Evolutionary conservation across 2,329 filamentous ascomycete genomes (phyloP).

Genomic region (Trichophyton schoenleinii): DNA sequence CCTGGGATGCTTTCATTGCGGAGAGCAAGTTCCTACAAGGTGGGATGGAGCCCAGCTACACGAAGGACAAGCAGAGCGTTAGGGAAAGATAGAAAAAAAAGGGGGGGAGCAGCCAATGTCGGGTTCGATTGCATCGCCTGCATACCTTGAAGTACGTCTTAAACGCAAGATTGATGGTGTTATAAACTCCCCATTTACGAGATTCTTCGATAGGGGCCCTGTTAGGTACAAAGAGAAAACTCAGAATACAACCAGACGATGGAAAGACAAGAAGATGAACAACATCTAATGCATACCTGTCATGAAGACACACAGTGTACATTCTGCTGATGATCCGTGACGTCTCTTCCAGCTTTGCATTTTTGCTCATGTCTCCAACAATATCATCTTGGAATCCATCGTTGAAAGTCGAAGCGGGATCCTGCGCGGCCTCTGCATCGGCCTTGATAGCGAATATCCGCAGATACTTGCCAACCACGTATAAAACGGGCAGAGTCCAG

Average conservation of each 20-base stretch:
- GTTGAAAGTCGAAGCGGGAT: slow-evolving; percentile 34
- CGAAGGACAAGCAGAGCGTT: slow-evolving; percentile 21
- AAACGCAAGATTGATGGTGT: slow-evolving; percentile 86
- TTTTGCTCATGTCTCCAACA: slow-evolving; percentile 60
- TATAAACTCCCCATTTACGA: slow-evolving; percentile 96
- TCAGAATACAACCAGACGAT: slow-evolving; percentile 5
- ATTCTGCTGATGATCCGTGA: slow-evolving; percentile 83
- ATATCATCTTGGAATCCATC: slow-evolving; percentile 65
- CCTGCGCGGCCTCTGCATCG: slow-evolving; percentile 53
- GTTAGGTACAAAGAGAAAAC: slow-evolving; percentile 16
- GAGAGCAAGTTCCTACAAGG: slow-evolving; percentile 65
- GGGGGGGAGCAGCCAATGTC: not conserved
- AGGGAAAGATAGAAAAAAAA: not conserved
- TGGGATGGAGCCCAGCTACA: slow-evolving; percentile 53
- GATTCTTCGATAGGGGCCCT: slow-evolving; percentile 77
- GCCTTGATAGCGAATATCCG: slow-evolving; percentile 82
- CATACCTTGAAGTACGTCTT: slow-evolving; percentile 86
- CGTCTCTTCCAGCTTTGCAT: slow-evolving; percentile 80
- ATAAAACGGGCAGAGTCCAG: slow-evolving; percentile 88
- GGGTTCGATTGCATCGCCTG: not conserved
- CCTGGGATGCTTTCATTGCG: slow-evolving; percentile 61
- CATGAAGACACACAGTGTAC: slow-evolving; percentile 78
- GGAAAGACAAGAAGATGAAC: not conserved
- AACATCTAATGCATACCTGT: slow-evolving; percentile 50
- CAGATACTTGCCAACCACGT: slow-evolving; percentile 74